A percentile compares a stretch with the other conserved stretches of the same genome.
phyloP scores from a whole-genome alignment of 2,329 filamentous ascomycete species.

The Cladophialophora chaetospira region DNA sequence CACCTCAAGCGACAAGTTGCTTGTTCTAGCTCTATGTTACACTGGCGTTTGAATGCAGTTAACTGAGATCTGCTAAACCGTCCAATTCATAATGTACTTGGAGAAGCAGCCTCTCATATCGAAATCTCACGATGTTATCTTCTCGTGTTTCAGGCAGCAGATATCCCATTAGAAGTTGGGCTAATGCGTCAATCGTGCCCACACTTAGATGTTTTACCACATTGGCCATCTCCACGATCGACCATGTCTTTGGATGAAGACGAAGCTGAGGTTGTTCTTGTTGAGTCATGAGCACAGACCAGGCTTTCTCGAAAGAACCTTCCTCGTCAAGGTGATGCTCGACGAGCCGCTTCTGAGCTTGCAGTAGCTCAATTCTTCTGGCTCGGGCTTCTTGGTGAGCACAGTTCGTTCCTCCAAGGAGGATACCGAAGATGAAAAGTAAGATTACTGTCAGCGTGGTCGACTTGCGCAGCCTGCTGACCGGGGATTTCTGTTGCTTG shows the following conservation, averaged over 20 bases:
- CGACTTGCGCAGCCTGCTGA: constrained; percentile 12
- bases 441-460: constrained; percentile 4
- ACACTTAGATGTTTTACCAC: constrained; percentile 15
- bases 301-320: constrained; percentile 15
- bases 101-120: constrained; percentile 11
- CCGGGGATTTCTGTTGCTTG: not conserved
- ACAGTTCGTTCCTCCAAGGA: constrained; percentile 6
- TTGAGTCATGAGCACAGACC: constrained; percentile 20
- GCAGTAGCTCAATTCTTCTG: constrained; percentile 4
- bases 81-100: constrained; percentile 17
- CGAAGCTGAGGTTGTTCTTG: constrained; percentile 9
- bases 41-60: not conserved
- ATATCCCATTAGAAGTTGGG: constrained; percentile 12
- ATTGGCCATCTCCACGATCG: constrained; percentile 21
- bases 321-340: constrained; percentile 13
- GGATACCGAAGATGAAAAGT: constrained; percentile 17
- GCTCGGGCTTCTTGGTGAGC: not conserved
- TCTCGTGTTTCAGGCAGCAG: constrained; percentile 9
- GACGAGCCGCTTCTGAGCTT: constrained; percentile 9
- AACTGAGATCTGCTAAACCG: constrained; percentile 5
- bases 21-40: not conserved
- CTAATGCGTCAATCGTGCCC: constrained; percentile 14
- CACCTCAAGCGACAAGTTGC: too few species aligned
- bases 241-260: constrained; percentile 16
- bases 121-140: not conserved